Evolutionary conservation across 768 basidiomycete genomes (phyloP).

Genomic region (Trametes cingulata): DNA sequence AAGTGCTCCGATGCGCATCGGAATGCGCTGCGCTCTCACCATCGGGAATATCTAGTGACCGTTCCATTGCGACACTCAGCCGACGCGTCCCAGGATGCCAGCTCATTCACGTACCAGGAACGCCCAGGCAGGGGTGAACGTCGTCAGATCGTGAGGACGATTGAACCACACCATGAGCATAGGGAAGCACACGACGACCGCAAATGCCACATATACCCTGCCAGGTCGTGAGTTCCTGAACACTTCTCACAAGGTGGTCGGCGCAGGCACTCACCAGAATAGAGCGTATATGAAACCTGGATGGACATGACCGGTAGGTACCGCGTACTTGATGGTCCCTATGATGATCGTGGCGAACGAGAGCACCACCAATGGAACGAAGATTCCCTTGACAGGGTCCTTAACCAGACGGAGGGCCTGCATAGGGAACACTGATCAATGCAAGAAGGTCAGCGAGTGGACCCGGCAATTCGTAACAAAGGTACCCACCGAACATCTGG

Average conservation of each 20-base stretch:
- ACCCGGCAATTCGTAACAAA: not conserved
- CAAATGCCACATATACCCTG: constrained; percentile 45
- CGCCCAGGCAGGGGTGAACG: constrained; percentile 41
- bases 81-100: not conserved
- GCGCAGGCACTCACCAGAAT: constrained; percentile 40
- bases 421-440: constrained; percentile 41
- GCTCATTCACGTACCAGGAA: constrained; percentile 35
- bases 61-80: not conserved
- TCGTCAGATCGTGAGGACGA: constrained; percentile 43
- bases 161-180: constrained; percentile 55
- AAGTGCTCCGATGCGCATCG: not conserved
- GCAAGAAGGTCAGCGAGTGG: not conserved
- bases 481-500: constrained; percentile 43
- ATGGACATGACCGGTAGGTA: constrained; percentile 39
- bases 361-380: constrained; percentile 44
- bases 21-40: constrained; percentile 19
- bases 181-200: constrained; percentile 42
- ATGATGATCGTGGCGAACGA: constrained; percentile 53
- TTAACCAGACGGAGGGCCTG: constrained; percentile 44
- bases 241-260: not conserved
- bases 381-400: constrained; percentile 48
- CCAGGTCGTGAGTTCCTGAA: not conserved
- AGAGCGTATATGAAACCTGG: constrained; percentile 41
- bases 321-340: constrained; percentile 47
- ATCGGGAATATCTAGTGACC: constrained; percentile 35